Base-by-base conservation (phyloP, 176 grass and related monocot genomes). In the Coix lacrymajobi region DNA sequence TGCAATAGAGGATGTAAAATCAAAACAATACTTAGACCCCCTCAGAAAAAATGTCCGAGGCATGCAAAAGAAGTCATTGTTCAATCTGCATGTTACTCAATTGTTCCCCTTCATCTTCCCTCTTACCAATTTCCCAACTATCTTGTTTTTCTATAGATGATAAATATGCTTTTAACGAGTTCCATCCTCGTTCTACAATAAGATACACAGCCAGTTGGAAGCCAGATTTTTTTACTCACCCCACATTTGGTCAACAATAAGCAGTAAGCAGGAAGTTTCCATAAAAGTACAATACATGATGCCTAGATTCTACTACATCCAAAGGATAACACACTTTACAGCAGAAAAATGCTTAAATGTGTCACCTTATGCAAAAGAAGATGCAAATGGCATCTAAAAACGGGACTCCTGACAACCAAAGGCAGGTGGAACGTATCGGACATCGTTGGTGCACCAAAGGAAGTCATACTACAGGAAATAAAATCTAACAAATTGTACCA, bases 381-480 rank as follows among this genome's bases (percentile, higher is more conserved):
- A 78, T 24, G 66, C 73, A 82, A 73, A 62, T 77, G 54, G 66
- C 38, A 71, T 81, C 66, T 57, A 82, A 65, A 77, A 71, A 44
- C 7, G 15, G 8, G 19, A 11, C 25, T 69, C 36, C 4, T 69
- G 20, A 15, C 32, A 69, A n/a, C 4, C 29, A 29, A 68, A 77
- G 48, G 82, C 6, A 58, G 56, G 1, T 52, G 20, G 32, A 77
- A 67, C 52, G 25, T 11, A 6, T 3, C 22, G 9, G 54, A 33
- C 38, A 71, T 52, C 14, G 6, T 80, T 14, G 13, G 12, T 45
- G 11, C 61, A 31, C 11, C 5, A 33, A 85, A 64, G 8, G 57
- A 81, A 73, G 16, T 7, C 28, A 31, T 40, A 66, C 76, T 20
- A 66, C 39, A 9, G 3, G 8, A 82, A 81, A 49, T 10, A 46